phyloP scores from a whole-genome alignment of 1,139 yeast genomes.

The Pneumocystis oryctolagi region DNA sequence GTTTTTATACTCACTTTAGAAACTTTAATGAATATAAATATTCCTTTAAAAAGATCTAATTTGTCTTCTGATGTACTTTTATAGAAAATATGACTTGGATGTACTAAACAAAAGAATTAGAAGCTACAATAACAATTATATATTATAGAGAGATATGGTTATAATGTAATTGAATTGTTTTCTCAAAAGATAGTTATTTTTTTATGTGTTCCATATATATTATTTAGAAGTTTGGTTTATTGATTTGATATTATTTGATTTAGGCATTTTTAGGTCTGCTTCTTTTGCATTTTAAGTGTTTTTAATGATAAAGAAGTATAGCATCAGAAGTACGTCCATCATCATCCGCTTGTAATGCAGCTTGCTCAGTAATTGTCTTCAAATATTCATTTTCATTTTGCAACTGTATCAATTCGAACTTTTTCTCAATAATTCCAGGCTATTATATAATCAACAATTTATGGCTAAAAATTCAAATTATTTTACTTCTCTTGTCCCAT shows the following conservation, averaged over 20 bases:
- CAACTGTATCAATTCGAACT: constrained; percentile 53
- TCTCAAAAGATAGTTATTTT: neutral
- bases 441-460: constrained; percentile 14
- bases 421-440: constrained; percentile 75
- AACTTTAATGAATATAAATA: neutral
- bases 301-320: constrained; percentile 59
- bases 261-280: no score
- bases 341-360: constrained; percentile 78
- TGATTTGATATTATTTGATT: no score
- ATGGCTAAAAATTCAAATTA: neutral
- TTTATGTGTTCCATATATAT: neutral
- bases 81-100: neutral
- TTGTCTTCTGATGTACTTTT: neutral
- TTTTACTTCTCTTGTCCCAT: constrained; percentile 43
- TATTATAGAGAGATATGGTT: neutral
- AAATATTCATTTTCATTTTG: constrained; percentile 40
- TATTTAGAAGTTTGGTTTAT: no score
- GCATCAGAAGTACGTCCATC: constrained; percentile 87
- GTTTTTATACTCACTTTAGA: neutral
- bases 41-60: neutral
- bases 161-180: neutral
- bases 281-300: neutral
- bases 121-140: neutral
- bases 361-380: constrained; percentile 60
- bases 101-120: neutral